Conservation (phyloP, 495 filamentous ascomycete genomes). For the Corynascus novoguineensis region DNA sequence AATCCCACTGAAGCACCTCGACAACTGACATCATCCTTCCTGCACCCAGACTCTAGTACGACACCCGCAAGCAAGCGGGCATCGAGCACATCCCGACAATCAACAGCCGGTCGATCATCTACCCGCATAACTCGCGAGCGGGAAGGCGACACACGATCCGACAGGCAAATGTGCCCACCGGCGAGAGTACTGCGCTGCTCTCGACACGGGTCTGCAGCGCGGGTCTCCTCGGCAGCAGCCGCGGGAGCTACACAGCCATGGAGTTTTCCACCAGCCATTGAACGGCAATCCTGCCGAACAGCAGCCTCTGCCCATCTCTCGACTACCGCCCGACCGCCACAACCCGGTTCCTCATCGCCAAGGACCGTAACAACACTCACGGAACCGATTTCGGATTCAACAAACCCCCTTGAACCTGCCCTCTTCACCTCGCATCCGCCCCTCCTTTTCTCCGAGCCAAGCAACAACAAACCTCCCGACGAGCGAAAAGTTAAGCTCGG, state of each 20-base stretch:
- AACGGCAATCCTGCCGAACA: background rate
- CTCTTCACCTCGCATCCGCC: constrained; percentile 9
- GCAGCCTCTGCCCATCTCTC: background rate
- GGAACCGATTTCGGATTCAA: background rate
- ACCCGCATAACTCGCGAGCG: background rate
- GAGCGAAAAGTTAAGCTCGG: constrained; percentile 84
- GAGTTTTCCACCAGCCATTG: background rate
- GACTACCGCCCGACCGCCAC: constrained; percentile 1
- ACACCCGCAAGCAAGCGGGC: background rate
- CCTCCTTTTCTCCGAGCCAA: constrained; percentile 1
- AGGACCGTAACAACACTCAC: constrained; percentile 1
- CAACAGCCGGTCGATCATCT: background rate
- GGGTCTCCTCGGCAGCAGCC: background rate
- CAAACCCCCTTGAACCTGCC: background rate
- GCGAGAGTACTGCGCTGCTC: constrained; percentile 11
- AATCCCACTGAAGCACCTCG: background rate
- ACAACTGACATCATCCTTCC: constrained; percentile 29
- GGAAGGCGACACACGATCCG: background rate
- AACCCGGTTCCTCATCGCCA: background rate
- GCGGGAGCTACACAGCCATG: constrained; percentile 1
- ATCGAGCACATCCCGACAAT: background rate
- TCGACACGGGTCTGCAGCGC: background rate
- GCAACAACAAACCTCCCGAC: constrained; percentile 46
- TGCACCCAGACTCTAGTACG: background rate
- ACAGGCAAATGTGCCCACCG: constrained; percentile 8